Evolutionary conservation across 2,329 filamentous ascomycete species (phyloP).

Genomic region (Diaporthe sp.): DNA sequence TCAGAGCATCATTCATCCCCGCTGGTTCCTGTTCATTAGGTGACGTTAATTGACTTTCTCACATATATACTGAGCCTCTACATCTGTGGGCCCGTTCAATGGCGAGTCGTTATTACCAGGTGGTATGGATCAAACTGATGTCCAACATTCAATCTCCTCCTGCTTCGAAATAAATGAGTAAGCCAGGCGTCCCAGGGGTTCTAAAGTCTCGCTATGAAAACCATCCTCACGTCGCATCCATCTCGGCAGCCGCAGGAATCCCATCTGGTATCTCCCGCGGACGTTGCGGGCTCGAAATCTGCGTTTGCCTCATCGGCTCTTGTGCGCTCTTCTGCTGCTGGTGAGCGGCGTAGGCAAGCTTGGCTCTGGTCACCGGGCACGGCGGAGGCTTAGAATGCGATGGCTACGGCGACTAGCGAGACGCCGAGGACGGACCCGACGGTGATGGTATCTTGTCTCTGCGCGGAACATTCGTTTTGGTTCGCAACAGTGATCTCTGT

Average conservation of each 20-base stretch:
- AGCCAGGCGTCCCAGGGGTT: no score
- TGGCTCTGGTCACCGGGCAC: neutral
- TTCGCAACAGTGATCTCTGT: neutral
- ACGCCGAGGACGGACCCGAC: neutral
- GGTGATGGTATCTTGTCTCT: neutral
- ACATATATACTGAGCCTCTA: no score
- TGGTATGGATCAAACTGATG: no score
- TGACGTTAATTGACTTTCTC: neutral
- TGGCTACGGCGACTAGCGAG: neutral
- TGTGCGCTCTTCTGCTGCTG: neutral
- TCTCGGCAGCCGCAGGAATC: constrained; percentile 30
- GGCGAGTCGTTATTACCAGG: no score
- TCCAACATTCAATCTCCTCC: no score
- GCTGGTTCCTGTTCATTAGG: neutral
- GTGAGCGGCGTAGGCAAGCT: neutral
- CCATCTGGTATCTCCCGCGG: constrained; percentile 13
- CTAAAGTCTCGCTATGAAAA: neutral
- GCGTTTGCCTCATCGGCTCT: neutral
- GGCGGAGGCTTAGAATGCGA: neutral
- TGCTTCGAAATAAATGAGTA: no score
- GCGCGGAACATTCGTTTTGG: neutral
- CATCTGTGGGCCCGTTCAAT: no score
- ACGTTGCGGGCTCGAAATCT: neutral
- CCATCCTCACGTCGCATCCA: neutral
- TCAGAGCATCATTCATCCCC: neutral